Base-by-base conservation (phyloP, 495 filamentous ascomycete genomes). In the Aspergillus carlsbadensis region DNA sequence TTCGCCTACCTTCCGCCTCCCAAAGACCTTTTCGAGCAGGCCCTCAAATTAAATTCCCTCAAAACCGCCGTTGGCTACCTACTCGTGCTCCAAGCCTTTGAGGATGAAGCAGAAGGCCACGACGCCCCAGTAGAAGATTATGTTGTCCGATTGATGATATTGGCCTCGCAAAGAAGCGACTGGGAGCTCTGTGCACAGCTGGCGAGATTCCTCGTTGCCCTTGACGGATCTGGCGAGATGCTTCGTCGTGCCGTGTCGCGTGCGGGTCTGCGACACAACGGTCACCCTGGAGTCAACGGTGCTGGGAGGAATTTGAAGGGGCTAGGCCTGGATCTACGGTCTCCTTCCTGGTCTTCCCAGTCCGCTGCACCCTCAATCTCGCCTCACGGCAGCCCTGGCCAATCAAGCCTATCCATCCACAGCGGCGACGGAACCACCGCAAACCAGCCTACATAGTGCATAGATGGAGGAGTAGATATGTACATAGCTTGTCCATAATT, bases 101-200 rank as follows among this genome's bases (percentile, higher is more conserved):
- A 96, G 60, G 92, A 96, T 57, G 74, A 91, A 57, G 84, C 83
- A n/a, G 89, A 88, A 22, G 67, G 61, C 45, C 69, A 75, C 44
- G 88, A 92, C 60, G 87, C 92, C 61, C 68, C 69, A n/a, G 73
- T 78, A n/a, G 76, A 79, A 64, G 72, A 76, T 56, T 77, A 78
- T 34, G 86, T 92, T 40, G 87, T 97, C 0, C 80, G 92, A 18
- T 71, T 99, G 36, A 81, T 99, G 22, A 81, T 82, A n/a, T 75
- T 87, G 50, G 94, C 92, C 0, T 92, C 90, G 55, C 81, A 83
- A 26, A 90, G 90, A 71, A 84, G 82, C 21, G 94, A 99, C 68
- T 99, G 93, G 94, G 95, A 98, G 54, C 78, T 98, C 5, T 98
- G 95, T 70, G 96, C 91, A 59, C 95, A 99, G 66, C 76, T 99